Evolutionary conservation across 805 yeast genomes (phyloP), one percentile per base, ranked within the genome.

Genomic region (Clavispora fructus): DNA sequence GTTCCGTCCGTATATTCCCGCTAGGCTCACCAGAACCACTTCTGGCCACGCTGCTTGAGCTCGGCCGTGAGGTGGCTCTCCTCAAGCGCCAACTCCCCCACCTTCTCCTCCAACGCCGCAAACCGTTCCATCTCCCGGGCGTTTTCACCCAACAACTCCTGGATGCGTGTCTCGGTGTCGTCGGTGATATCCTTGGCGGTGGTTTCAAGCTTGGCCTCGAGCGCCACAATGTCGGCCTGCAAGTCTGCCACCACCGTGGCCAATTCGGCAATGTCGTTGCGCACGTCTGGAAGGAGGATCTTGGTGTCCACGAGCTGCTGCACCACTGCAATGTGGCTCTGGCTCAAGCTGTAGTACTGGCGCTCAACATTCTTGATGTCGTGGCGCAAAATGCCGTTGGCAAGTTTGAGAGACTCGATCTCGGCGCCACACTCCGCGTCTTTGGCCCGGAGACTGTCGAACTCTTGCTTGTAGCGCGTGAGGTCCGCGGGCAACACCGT

Each of bases 301-400:
- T 94, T 83, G 35, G 87, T 84, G 52, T 80, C 80, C 30, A 92
- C 89, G 82, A 94, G 80, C 53, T 83, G 88, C 65, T 91, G 92
- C 4, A 96, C 95, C 33, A 90, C 79, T 45, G 80, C 85, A 27
- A 90, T 79, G 63, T 94, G 97, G 58, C 91, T 97, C 49, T 79
- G 74, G 60, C 87, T 89, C 48, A 92, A 68, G 1, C 79, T 69
- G 3, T 84, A 79, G 58, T 83, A 82, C 19, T 83, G 78, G 14
- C 81, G 73, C 63, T 89, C 96, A 33, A 90, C 71, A 48, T 80
- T 77, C 58, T 86, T 77, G 43, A 89, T 83, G 52, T 87, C 88
- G 52, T 80, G 78, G 23, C 88, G 77, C 46, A 92, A 69, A 51
- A 80, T 79, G 11, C 88, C 87, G 63, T 92, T 92, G 42, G 80